Conservation (phyloP, 2,329 filamentous ascomycete species). For the Fusarium euwallaceae region DNA sequence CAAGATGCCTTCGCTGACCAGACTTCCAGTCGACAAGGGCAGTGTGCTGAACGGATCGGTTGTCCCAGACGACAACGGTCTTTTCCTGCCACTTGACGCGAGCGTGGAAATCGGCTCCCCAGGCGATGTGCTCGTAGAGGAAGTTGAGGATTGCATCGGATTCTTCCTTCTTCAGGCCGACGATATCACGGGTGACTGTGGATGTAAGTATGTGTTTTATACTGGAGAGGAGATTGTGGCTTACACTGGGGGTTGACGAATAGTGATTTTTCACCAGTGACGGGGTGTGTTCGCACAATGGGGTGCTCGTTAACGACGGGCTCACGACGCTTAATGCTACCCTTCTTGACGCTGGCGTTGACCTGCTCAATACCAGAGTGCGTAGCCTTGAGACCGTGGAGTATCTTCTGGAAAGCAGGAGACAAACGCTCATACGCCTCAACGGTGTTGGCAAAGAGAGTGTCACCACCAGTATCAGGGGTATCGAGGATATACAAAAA, state of each 20-base stretch:
- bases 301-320: conserved; percentile 82
- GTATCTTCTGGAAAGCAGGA: conserved; percentile 80
- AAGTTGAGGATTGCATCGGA: conserved; percentile 82
- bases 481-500: conserved; percentile 91
- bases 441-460: conserved; percentile 82
- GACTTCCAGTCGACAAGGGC: conserved; percentile 86
- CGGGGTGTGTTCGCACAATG: conserved; percentile 83
- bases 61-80: conserved; percentile 92
- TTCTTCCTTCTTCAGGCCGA: conserved; percentile 89
- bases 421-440: conserved; percentile 87
- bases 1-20: conserved; percentile 82
- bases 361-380: conserved; percentile 89
- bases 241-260: conserved; percentile 87
- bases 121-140: conserved; percentile 68
- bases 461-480: conserved; percentile 85
- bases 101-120: conserved; percentile 75
- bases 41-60: conserved; percentile 82
- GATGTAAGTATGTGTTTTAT: not conserved
- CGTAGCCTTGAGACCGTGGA: conserved; percentile 84
- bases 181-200: conserved; percentile 81
- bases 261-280: conserved; percentile 85
- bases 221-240: conserved; percentile 42
- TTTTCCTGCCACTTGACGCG: conserved; percentile 81
- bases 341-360: conserved; percentile 73
- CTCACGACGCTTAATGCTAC: conserved; percentile 80